A percentile compares a stretch with the other conserved stretches of the same genome.
Conservation (phyloP, 2,329 filamentous ascomycete species). For the Eurotiales sp. region DNA sequence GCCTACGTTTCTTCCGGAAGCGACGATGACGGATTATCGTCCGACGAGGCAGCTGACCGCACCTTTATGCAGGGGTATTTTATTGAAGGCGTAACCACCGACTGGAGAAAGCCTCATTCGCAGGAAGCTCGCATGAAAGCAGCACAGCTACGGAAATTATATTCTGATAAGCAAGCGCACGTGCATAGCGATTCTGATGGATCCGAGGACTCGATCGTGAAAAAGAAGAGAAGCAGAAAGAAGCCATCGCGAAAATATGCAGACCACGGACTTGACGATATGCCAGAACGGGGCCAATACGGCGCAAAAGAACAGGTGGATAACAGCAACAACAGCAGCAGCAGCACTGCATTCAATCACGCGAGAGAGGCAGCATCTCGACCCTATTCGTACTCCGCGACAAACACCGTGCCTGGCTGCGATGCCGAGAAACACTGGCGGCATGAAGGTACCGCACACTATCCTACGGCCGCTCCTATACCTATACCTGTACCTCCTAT, state of each 20-base stretch:
- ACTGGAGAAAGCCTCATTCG: constrained; percentile 36
- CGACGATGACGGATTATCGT: constrained; percentile 20
- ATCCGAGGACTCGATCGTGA: constrained; percentile 5
- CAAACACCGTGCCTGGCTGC: constrained; percentile 8
- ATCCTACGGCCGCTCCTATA: too few relatives aligned
- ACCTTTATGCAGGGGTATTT: constrained; percentile 26
- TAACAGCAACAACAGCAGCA: too few relatives aligned
- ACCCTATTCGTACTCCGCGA: constrained; percentile 12
- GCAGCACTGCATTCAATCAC: too few relatives aligned
- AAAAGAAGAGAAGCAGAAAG: not conserved
- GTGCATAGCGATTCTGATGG: constrained; percentile 34
- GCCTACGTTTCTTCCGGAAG: constrained; percentile 22
- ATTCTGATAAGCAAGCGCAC: constrained; percentile 33
- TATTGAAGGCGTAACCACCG: constrained; percentile 31
- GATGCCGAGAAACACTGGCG: constrained; percentile 12
- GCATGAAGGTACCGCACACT: not conserved
- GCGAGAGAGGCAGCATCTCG: constrained; percentile 4
- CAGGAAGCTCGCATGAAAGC: constrained; percentile 33
- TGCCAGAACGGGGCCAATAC: constrained; percentile 4
- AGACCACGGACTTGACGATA: constrained; percentile 2
- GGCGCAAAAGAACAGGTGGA: not conserved
- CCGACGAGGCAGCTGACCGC: constrained; percentile 20
- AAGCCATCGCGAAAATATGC: not conserved
- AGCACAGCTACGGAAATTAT: constrained; percentile 27
- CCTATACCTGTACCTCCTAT: not conserved